Percentiles rank a stretch among this genome's conserved stretches.
Evolutionary conservation across 2,329 filamentous ascomycete species (phyloP).

Genomic region (Colletotrichum agaves): DNA sequence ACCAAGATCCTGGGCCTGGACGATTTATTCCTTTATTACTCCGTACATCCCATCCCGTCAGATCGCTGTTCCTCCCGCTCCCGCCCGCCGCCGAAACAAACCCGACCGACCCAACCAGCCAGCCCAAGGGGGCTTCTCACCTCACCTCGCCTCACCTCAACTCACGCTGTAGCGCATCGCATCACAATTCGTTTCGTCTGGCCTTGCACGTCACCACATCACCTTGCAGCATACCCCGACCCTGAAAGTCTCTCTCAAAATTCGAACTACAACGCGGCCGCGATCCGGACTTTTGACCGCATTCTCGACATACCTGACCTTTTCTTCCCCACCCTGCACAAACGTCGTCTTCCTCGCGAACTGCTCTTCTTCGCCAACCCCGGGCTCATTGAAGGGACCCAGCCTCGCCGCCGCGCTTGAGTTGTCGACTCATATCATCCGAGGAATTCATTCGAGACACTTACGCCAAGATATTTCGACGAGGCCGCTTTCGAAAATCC

Average conservation of each 20-base stretch:
- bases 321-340: background rate
- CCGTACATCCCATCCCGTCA: slow-evolving; percentile 32
- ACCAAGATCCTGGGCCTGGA: slow-evolving; percentile 5
- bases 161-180: background rate
- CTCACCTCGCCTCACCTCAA: background rate
- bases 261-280: slow-evolving; percentile 6
- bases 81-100: slow-evolving; percentile 36
- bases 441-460: background rate
- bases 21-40: slow-evolving; percentile 13
- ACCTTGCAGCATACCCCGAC: slow-evolving; percentile 16
- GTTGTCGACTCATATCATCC: background rate
- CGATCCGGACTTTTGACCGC: background rate
- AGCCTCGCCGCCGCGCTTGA: background rate
- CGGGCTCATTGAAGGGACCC: background rate
- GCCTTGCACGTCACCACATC: slow-evolving; percentile 20
- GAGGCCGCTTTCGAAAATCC: slow-evolving; percentile 13
- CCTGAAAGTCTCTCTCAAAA: background rate
- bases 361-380: background rate
- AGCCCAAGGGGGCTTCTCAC: slow-evolving; percentile 4
- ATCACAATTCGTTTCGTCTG: background rate
- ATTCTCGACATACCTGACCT: background rate
- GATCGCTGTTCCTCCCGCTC: slow-evolving; percentile 38
- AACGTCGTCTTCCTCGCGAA: background rate
- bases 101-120: slow-evolving; percentile 30
- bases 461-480: background rate